Evolutionary conservation across 768 basidiomycete genomes (phyloP), one percentile per base, ranked within the genome.

Genomic region (Hypholoma fasciculare): DNA sequence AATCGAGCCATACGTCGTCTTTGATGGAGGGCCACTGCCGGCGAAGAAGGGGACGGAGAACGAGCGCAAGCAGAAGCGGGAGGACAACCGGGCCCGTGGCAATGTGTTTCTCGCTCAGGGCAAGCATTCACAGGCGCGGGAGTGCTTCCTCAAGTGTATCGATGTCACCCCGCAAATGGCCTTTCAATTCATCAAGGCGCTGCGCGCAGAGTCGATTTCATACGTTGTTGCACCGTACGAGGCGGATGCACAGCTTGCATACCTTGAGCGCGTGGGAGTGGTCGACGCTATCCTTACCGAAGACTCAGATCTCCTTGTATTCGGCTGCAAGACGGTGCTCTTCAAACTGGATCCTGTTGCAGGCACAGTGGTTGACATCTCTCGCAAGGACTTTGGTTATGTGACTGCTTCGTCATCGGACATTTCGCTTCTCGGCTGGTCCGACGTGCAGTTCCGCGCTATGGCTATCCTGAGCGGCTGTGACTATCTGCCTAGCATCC

Each of bases 91-190:
- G 3, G 81, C 87, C 3, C 83, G 82, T 49, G 97, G 90, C 8
- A 86, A 88, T 36, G 78, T 82, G 0, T 76, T 98, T 11, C 77
- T 87, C 16, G 82, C 86, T 11, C 89, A 94, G 69, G 96, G 95
- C 16, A 88, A 86, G 68, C 80, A 84, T 63, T 78, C 76, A 27
- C 87, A 94, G 67, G 97, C 97, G 27, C 81, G 95, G 8, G 95
- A 98, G 14, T 84, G 76, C 71, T 98, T 92, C 67, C 81, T 90
- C 65, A 97, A 96, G 72, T 93, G 90, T 63, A 76, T 98, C 52
- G 97, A 99, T 63, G 92, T 99, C 42, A 96, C 94, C 4, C 96
- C 97, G 1, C 89, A 95, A 72, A 96, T 98, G 94, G 96, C 96
- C 2, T 96, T 83, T 70, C 97, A 98, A 72, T 78, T 98, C 62